Conservation (phyloP, 805 yeast genomes). For the Cyberlindnera saturnus region DNA sequence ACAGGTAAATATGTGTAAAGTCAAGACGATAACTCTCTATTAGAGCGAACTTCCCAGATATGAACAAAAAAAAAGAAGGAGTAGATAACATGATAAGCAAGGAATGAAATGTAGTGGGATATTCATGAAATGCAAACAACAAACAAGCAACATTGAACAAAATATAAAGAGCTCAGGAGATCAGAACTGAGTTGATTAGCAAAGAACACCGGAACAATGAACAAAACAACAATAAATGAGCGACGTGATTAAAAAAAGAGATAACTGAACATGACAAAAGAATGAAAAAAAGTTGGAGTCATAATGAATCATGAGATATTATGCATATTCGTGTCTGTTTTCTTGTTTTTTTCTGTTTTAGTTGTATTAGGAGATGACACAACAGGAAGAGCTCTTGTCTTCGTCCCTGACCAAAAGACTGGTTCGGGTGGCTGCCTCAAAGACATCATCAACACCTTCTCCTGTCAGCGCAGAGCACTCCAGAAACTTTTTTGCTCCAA, state of each 20-base stretch:
- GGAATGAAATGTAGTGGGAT: neutral
- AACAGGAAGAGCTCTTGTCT: slow-evolving; percentile 35
- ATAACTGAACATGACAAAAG: neutral
- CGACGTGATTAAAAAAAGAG: too few relatives aligned
- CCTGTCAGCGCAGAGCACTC: slow-evolving; percentile 93
- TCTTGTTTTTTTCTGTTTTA: neutral
- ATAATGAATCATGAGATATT: too few relatives aligned
- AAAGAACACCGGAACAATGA: neutral
- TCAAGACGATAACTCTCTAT: too few relatives aligned
- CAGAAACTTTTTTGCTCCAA: slow-evolving; percentile 78
- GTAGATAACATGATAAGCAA: neutral
- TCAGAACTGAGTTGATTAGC: too few relatives aligned
- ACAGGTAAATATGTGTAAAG: too few relatives aligned
- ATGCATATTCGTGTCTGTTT: neutral
- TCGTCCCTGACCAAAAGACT: slow-evolving; percentile 55
- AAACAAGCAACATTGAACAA: too few relatives aligned
- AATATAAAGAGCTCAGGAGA: too few relatives aligned
- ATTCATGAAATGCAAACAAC: neutral
- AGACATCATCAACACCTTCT: slow-evolving; percentile 90
- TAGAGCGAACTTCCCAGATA: too few relatives aligned
- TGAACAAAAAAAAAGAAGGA: neutral
- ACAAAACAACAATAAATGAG: neutral
- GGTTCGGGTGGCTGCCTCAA: slow-evolving; percentile 85
- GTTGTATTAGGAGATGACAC: slow-evolving; percentile 25
- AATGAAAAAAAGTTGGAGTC: neutral